Conservation (phyloP, 2,329 filamentous ascomycete genomes). For the Calonectria hongkongensis region DNA sequence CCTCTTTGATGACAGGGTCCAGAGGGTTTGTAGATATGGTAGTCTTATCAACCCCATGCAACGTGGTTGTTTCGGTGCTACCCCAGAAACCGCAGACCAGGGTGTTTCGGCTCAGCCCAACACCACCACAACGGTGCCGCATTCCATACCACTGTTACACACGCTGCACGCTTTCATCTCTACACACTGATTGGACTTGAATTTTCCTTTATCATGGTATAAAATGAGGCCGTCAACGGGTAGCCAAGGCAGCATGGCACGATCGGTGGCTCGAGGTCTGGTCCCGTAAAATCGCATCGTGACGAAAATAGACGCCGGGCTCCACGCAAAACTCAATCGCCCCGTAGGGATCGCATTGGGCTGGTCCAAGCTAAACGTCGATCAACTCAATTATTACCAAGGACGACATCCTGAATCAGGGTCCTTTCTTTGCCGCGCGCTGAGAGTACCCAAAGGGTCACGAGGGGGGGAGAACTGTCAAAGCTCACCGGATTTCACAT, state of each 20-base stretch:
- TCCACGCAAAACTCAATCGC: conserved; percentile 13
- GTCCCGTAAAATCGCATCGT: too few relatives aligned
- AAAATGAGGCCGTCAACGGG: background rate
- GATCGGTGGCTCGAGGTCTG: background rate
- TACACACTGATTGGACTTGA: background rate
- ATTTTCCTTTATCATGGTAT: background rate
- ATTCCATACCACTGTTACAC: background rate
- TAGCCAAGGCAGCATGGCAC: background rate
- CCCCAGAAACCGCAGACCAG: background rate
- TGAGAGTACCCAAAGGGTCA: background rate
- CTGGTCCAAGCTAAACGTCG: background rate
- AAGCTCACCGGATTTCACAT: conserved; percentile 3
- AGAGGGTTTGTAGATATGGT: background rate
- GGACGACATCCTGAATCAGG: background rate
- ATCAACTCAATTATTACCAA: conserved; percentile 1
- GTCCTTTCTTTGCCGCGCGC: background rate
- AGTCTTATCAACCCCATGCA: background rate
- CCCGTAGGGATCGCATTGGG: background rate
- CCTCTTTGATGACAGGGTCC: background rate
- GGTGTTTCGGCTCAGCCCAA: background rate
- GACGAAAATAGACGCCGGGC: conserved; percentile 3
- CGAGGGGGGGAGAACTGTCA: background rate
- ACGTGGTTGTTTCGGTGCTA: background rate
- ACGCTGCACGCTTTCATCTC: background rate
- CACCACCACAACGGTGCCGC: background rate